These are phyloP conservation scores for Amanita pallidorosea DNA, from an alignment of 768 basidiomycete genomes.

Conservation along the genomic window DNA sequence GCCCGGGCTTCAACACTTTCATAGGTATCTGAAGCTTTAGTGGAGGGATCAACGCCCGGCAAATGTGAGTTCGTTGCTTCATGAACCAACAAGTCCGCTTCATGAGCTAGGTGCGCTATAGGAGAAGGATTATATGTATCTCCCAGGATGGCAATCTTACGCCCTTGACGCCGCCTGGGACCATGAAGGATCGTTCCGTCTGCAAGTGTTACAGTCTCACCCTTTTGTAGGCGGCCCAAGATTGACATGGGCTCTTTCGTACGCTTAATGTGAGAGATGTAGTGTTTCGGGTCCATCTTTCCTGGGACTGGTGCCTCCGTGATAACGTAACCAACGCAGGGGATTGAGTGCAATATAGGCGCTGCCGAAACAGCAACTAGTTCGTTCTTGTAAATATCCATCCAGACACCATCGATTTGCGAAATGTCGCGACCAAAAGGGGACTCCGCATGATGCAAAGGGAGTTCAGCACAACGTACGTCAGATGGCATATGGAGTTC, in stretches of 20 bases:
- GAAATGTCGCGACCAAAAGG: conserved; percentile 52
- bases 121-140: conserved; percentile 78
- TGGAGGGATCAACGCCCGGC: conserved; percentile 46
- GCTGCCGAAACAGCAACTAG: conserved; percentile 60
- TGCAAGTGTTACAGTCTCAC: conserved; percentile 47
- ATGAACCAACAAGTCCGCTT: conserved; percentile 70
- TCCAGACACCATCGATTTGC: conserved; percentile 54
- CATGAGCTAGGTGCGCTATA: conserved; percentile 46
- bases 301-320: conserved; percentile 62
- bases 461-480: conserved; percentile 32
- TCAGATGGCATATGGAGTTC: conserved; percentile 65
- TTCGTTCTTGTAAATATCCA: conserved; percentile 45
- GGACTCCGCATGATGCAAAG: conserved; percentile 43
- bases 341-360: conserved; percentile 71
- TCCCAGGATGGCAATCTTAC: conserved; percentile 74
- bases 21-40: conserved; percentile 51
- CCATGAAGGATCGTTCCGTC: conserved; percentile 69
- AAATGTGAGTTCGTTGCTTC: conserved; percentile 88
- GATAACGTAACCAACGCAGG: conserved; percentile 74
- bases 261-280: conserved; percentile 58
- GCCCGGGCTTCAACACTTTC: conserved; percentile 52
- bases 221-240: conserved; percentile 57
- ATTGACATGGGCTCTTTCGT: conserved; percentile 60
- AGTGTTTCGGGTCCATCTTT: conserved; percentile 61
- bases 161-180: conserved; percentile 52